Evolutionary conservation across 2,329 filamentous ascomycete genomes (phyloP).

Genomic region (Helotiales sp.): DNA sequence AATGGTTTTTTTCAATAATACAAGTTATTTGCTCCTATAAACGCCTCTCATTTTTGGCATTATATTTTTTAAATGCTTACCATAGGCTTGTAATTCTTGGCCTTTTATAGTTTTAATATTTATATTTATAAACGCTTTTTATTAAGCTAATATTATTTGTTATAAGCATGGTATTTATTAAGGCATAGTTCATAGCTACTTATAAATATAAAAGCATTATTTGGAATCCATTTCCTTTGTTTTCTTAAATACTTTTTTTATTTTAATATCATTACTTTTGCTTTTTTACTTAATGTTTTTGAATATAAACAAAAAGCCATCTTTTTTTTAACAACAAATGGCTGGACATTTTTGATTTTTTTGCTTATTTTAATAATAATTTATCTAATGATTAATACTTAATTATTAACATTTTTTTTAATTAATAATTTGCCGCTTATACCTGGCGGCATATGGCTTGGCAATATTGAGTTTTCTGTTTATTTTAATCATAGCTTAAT

Average conservation of each 20-base stretch:
- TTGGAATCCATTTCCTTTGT: neutral
- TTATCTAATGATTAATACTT: neutral
- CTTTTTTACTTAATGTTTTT: neutral
- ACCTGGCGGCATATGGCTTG: neutral
- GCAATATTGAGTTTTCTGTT: neutral
- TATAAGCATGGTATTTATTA: neutral
- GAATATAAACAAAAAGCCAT: neutral
- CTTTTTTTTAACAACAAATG: neutral
- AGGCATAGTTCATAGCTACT: neutral
- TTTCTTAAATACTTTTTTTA: neutral
- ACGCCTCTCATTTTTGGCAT: neutral
- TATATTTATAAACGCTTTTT: neutral
- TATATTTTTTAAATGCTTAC: neutral
- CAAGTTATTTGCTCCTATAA: too few relatives aligned
- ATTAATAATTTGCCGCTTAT: neutral
- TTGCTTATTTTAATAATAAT: neutral
- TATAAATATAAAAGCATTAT: neutral
- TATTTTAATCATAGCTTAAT: neutral
- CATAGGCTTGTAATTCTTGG: neutral
- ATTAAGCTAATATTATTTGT: neutral
- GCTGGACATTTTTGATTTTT: neutral
- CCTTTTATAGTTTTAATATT: neutral
- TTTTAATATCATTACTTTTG: neutral
- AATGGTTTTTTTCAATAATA: too few relatives aligned
- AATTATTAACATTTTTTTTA: neutral